Evolutionary conservation across 176 grass and related monocot species (phyloP), one percentile per base, ranked within the genome.

Genomic region (Phragmites australis): DNA sequence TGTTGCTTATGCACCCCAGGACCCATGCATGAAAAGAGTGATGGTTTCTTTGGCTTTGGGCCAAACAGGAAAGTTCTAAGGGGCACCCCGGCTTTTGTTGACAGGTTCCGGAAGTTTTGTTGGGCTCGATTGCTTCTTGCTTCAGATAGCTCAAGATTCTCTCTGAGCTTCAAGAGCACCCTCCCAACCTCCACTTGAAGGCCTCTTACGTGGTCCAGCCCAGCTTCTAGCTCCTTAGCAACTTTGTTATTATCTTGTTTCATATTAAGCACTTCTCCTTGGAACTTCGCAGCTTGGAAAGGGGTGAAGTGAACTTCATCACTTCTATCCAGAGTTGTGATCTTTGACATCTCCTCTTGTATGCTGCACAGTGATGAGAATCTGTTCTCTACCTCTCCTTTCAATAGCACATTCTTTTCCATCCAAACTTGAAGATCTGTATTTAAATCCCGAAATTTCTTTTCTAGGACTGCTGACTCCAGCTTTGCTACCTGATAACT

Each of bases 21-120:
- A 72, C 91, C 85, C 88, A 97, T 97, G 83, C 93, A 93, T 1
- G 88, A 88, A 82, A 97, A 97, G 41, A 97, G 81, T 16, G 93
- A 97, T 59, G 88, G 88, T 80, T 85, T 97, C 85, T 97, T 97
- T 55, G 88, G 85, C 89, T 91, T 97, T 18, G 86, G 39, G 18
- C 90, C 90, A 63, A 97, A 97, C 37, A 97, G 72, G 80, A 97
- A 97, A 83, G 88, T 88, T 61, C 90, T 80, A 74, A 97, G 84
- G 41, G 93, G 93, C 42, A 97, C 82, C 26, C 86, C 87, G 0
- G 86, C 78, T 84, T 91, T 97, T 29, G 63, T 97, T 31, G 93
- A 90, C 44, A 93, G 34, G 68, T 82, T 87, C 19, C 83, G 82
- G 49, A 97, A 89, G 56, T 87, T 89, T 27, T 88, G 77, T 32